Base-by-base conservation (phyloP, 805 yeast species). In the Candida stauntonica region DNA sequence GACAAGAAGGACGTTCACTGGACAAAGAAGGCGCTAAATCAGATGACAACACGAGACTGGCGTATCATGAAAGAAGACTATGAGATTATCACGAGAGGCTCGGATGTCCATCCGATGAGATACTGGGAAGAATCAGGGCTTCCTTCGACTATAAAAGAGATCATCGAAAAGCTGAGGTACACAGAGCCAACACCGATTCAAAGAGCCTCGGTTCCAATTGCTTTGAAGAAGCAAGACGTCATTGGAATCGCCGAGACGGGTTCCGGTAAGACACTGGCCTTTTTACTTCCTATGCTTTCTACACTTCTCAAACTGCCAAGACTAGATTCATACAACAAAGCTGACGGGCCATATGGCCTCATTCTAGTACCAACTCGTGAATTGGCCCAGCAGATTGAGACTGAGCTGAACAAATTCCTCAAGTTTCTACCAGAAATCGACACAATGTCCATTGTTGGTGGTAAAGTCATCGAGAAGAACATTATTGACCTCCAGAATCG, bases 191-290 rank as follows among this genome's bases (percentile, higher is more conserved):
- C 97, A 0, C 93, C 98, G 0, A 83, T 93, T 42, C 99, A 91
- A 58, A 64, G 96, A 45, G 93, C 94, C 0, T 73, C 96, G 0
- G 77, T 91, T 5, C 96, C 97, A 0, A 63, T 81, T 18, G 80
- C 82, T 0, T 51, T 80, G 17, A 57, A 64, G 0, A 64, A 71
- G 3, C 61, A 76, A 17, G 96, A 91, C 57, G 67, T 86, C 2
- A 69, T 89, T 16, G 98, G 96, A 12, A 74, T 89, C n/a, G 97
- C 98, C 0, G 88, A 88, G 49, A 91, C 99, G 0, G 99, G 99
- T 11, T 85, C 95, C 1, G 99, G 99, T 51, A 91, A 93, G 57
- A 91, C 99, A 0, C 66, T 89, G 11, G 82, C 94, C 2, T 91
- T 81, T 60, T 57, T 85, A 9, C 60, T 91, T 2, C 98, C 99